Base-by-base conservation (phyloP, 2,329 filamentous ascomycete species). In the Diaporthe longicolla region DNA sequence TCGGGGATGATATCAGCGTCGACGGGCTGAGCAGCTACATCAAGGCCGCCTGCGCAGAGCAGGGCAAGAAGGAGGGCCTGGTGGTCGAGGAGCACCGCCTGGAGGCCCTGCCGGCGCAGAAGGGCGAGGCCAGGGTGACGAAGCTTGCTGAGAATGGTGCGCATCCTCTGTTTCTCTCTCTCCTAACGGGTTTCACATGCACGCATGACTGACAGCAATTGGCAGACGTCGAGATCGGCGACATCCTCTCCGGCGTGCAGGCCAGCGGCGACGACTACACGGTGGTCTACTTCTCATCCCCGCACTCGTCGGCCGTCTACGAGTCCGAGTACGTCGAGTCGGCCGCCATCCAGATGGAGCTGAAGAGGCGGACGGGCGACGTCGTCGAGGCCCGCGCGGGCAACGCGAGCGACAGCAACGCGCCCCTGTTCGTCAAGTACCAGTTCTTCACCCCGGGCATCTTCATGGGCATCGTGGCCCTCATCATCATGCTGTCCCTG, bases 381-480 rank as follows among this genome's bases (percentile, higher is more conserved):
- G 76, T 76, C 24, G 69, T 79, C 24, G 40, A 4, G 13, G 78
- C 75, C n/a, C 76, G 76, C 77, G 83, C 83, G 24, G 80, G 81
- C 21, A 87, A 89, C 74, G 79, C 76, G 9, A 82, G 87, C 73
- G 87, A 83, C 48, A 82, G 87, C 40, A 50, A 52, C 26, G 71
- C 72, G 68, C 87, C 90, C 5, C 84, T 97, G 57, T 98, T 99
- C 79, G 93, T 97, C 84, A 95, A 94, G 83, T 99, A 99, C 83
- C 93, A 98, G 82, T 98, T 95, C 85, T 93, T 99, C 78, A 96
- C 93, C 15, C 94, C 95, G 79, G 94, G 94, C 96, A 85, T 98
- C 77, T 98, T 98, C 84, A 97, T 97, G 93, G 93, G 91, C 37
- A 85, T 98, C 26, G 81, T 95, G 50, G 92, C 92, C 29, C 85